Base-by-base conservation (phyloP, 1,284 basidiomycete species). In the Tremellales sp. region DNA sequence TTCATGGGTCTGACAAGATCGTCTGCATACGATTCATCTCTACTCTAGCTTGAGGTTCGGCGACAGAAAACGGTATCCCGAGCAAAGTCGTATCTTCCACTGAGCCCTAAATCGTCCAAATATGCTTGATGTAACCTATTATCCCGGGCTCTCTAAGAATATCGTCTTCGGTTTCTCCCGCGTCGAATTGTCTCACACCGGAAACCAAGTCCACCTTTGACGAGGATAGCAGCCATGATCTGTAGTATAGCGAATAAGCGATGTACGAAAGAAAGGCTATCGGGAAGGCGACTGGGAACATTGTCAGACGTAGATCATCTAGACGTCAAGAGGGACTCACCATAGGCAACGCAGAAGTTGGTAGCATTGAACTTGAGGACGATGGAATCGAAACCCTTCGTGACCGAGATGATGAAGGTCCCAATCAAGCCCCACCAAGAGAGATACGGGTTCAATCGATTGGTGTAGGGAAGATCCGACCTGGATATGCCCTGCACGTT, bases 351-450 rank as follows among this genome's bases (percentile, higher is more conserved):
- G 22, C 25, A 18, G 31, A 50, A 50, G 18, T 22, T 41, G 43
- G 24, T 45, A 19, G 18, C 13, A 24, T 50, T 45, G 25, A 46
- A 50, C 10, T 14, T 44, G 27, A 18, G 14, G 8, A 50, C 44
- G 36, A 50, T 34, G 14, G 48, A 14, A 22, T 45, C 44, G 44
- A 50, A 50, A n/a, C 48, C 48, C 40, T 50, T 50, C n/a, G 44
- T 46, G 29, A 50, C 19, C 13, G 33, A 39, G 27, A 50, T 50
- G 43, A 50, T 28, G 22, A 28, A 31, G 8, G 48, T 50, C 5
- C 48, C 48, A 18, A 45, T 26, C 7, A 50, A 24, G 5, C 48
- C 48, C 43, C 44, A 50, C 31, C 36, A 50, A 14, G 29, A 34
- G 8, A 46, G 35, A 22, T 18, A 50, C 4, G 48, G 48, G 29